Evolutionary conservation across 352 stramenopile species (phyloP), one percentile per base, ranked within the genome.

Genomic region (Phytophthora rubi): DNA sequence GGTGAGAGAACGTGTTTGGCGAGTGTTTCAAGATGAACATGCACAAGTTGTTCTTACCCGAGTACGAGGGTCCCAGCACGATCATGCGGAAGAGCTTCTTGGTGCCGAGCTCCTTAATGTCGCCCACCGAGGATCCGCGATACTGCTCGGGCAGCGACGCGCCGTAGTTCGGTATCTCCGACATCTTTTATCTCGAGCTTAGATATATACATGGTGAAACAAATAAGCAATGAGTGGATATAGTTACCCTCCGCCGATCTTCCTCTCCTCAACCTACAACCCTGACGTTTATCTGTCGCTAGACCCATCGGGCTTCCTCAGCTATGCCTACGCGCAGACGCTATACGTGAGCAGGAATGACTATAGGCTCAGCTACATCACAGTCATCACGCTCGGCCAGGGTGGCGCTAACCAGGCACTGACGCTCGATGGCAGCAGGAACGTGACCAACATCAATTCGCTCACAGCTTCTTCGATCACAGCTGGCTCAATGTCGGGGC

Each of bases 81-180:
- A 70, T 54, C 44, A 65, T 65, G 48, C 63, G 55, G 58, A 70
- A 70, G n/a, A 70, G 47, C 62, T 55, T 58, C 42, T 70, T 64
- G n/a, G 65, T 70, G 30, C 57, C 55, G 23, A 70, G 37, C n/a
- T 32, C 39, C 18, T 53, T 28, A 1, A 70, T 70, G 21, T 64
- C 53, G 6, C 63, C 63, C 42, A 42, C 33, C 18, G 12, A 10
- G 0, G 48, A 15, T 13, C 30, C 35, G 7, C 57, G 55, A 47
- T 53, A 73, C 13, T 73, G 51, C 30, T 73, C 64, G 21, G 60
- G 59, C 3, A 61, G 32, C 12, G 56, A 52, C 49, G 15, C 39
- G 6, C 53, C 53, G 28, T 52, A 69, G 32, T 73, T 23, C 23
- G 59, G 59, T 35, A 69, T 57, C 32, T 15, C 26, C 15, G 42